Base-by-base conservation (phyloP, 2,329 filamentous ascomycete genomes). In the Graphilbum fragrans region DNA sequence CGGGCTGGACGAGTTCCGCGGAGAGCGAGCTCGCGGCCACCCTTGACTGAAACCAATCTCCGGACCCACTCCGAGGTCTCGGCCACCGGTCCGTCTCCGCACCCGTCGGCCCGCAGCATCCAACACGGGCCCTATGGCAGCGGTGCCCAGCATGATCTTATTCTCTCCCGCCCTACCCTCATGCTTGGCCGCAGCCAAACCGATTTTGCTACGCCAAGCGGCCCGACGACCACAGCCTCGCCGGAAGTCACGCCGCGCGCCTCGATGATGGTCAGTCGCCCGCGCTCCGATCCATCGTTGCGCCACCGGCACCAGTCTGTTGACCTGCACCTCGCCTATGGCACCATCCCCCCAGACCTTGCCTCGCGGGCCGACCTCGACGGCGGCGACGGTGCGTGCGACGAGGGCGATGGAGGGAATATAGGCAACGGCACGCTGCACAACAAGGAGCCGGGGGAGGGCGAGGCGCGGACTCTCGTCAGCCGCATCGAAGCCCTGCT, bases 271-370 rank as follows among this genome's bases (percentile, higher is more conserved):
- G 52, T 54, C 31, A 58, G 59, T 37, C 66, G 60, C 16, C 54
- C 58, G 23, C 46, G 51, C 20, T 69, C 69, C 7, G 62, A 68
- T 18, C 58, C 63, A 1, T 54, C 61, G 10, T 48, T 66, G 18
- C 51, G 52, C 21, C 49, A 49, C 37, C 46, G 33, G 18, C 11
- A 53, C 35, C 66, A 71, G 50, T 67, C 78, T 42, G 79, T 94
- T 51, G 90, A 95, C 55, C 87, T 94, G 84, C 73, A 94, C 56
- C 69, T 96, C 8, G 90, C 90, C 8, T 96, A 95, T 53, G 90
- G 90, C 45, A 80, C 85, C 40, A 68, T 92, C 0, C 84, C 83
- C 1, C 77, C 84, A 43, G 75, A 87, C 52, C 61, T 86, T 61
- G 57, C 64, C 54, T 41, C 61, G 59, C 56, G 66, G 50, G 51